Base-by-base conservation (phyloP, 139 green algal species). In the Protoeuglena noctilucae region DNA sequence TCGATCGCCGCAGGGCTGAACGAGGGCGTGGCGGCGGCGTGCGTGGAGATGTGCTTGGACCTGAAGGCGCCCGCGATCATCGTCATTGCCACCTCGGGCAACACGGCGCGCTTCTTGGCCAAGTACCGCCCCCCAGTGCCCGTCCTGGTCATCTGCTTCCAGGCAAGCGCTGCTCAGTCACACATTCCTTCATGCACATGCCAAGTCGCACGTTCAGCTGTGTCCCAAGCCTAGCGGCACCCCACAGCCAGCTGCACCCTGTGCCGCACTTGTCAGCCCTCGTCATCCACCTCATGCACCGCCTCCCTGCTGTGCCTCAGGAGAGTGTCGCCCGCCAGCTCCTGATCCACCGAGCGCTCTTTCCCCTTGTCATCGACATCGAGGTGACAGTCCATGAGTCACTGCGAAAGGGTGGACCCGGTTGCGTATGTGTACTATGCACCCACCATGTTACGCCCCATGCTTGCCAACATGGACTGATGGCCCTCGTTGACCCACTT, bases 121-220 rank as follows among this genome's bases (percentile, higher is more conserved):
- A 94, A 94, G 73, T 93, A 89, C 77, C 72, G 81, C 43, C 78
- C 82, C 0, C 54, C 65, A 27, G 79, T 81, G 68, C 79, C 81
- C 40, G 74, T 83, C 53, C 63, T 83, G 40, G 72, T 78, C 22
- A 28, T 53, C 45, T 9, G 40, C 51, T 16, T 30, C 28, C 19
- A 25, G 51, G 0, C 18, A 50, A 28, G 19, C 30, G 12, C 31
- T 12, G 4, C n/a, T 30, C 53, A 12, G 16, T 56, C 12, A 7
- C 17, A 45, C 21, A 12, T 43, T 19, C 27, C 12, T 24, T 56
- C 23, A 12, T 23, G 21, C 12, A 21, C n/a, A 45, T 46, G 23
- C 51, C 14, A 45, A 25, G 23, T 21, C 18, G 9, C 51, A 65
- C 56, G 63, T 73, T 29, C 45, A 70, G 31, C 49, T 70, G 41